Conservation (phyloP, 2,329 filamentous ascomycete species). For the Epichloe baconii region DNA sequence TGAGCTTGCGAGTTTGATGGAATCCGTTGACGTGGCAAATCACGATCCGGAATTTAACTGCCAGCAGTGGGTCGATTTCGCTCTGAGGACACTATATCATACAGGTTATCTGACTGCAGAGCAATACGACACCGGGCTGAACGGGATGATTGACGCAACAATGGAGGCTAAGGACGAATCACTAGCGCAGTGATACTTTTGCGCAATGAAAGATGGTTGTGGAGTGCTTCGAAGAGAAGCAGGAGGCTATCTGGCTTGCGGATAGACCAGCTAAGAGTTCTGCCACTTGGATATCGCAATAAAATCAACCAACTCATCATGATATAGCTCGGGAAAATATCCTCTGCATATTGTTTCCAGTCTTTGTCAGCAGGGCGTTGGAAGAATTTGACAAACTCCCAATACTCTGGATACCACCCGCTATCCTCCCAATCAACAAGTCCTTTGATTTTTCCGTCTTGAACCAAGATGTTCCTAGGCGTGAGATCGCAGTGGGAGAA, state of each 20-base stretch:
- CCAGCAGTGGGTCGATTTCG: constrained; percentile 5
- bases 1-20: neutral
- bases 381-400: constrained; percentile 23
- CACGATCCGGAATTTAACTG: constrained; percentile 7
- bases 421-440: constrained; percentile 35
- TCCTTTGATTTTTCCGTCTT: constrained; percentile 24
- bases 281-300: constrained; percentile 13
- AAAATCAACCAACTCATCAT: constrained; percentile 14
- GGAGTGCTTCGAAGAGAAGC: neutral
- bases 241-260: neutral
- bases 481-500: constrained; percentile 39
- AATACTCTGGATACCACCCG: constrained; percentile 34
- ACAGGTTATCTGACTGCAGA: constrained; percentile 1
- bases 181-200: constrained; percentile 9
- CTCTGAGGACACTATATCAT: constrained; percentile 1
- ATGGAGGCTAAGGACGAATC: constrained; percentile 4
- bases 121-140: constrained; percentile 3
- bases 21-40: constrained; percentile 1
- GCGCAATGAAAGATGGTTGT: neutral
- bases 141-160: constrained; percentile 6
- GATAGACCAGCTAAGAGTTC: constrained; percentile 6
- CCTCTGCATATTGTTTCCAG: constrained; percentile 12
- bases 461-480: constrained; percentile 29
- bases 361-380: constrained; percentile 9
- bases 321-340: constrained; percentile 15